Percentiles rank a stretch among this genome's conserved stretches.
These are phyloP conservation scores for Pecoramyces ruminantium DNA, from an alignment of 192 early-diverging fungal species.

Conservation along the genomic window DNA sequence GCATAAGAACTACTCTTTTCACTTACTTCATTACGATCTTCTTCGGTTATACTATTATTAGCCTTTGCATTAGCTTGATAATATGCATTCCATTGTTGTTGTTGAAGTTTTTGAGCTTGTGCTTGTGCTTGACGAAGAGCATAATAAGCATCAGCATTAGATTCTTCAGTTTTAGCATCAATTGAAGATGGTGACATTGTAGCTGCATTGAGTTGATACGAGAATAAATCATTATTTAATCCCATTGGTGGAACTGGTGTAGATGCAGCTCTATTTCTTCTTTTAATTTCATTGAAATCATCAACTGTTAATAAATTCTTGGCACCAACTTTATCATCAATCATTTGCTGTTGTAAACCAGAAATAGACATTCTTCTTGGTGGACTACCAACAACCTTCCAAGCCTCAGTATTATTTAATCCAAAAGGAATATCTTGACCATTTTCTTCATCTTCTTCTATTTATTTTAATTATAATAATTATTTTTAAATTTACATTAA, in stretches of 20 bases:
- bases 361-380: constrained; percentile 22
- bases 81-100: neutral
- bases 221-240: neutral
- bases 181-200: neutral
- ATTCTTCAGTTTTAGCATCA: neutral
- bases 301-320: constrained; percentile 2
- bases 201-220: neutral
- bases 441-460: neutral
- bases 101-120: neutral
- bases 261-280: constrained; percentile 5
- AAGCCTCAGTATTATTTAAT: constrained; percentile 9
- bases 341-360: constrained; percentile 26
- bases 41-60: constrained; percentile 14
- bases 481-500: too few relatives aligned
- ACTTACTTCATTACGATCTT: constrained; percentile 12
- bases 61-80: constrained; percentile 10
- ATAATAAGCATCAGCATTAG: neutral
- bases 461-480: too few relatives aligned
- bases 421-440: neutral
- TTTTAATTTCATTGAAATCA: constrained; percentile 17
- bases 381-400: constrained; percentile 44
- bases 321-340: neutral
- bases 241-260: constrained; percentile 4
- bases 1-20: constrained; percentile 7
- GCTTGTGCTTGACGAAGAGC: neutral